phyloP scores from a whole-genome alignment of 1,139 yeast genomes.

The Yamadazyma triangularis region DNA sequence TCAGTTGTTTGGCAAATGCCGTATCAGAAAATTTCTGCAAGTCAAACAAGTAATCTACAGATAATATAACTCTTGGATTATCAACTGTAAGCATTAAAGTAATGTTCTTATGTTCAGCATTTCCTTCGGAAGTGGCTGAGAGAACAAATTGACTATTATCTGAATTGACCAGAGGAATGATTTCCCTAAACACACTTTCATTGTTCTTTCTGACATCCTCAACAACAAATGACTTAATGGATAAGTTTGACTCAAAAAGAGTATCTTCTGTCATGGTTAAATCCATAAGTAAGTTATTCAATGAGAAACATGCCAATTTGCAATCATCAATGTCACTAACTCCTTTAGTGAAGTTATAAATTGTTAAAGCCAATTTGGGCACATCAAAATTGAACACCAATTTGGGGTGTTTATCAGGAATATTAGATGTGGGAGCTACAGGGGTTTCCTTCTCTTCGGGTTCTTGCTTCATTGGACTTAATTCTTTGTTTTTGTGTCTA shows the following conservation, averaged over 20 bases:
- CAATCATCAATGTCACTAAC: conserved; percentile 31
- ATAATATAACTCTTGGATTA: conserved; percentile 75
- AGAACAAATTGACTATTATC: conserved; percentile 72
- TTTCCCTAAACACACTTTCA: conserved; percentile 69
- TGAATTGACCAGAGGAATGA: conserved; percentile 67
- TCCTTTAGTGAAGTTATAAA: conserved; percentile 55
- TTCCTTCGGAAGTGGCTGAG: conserved; percentile 40
- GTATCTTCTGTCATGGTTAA: conserved; percentile 52
- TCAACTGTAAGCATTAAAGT: conserved; percentile 64
- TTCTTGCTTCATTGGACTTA: not conserved
- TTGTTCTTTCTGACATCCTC: conserved; percentile 63
- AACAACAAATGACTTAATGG: conserved; percentile 70
- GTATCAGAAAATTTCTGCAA: conserved; percentile 57
- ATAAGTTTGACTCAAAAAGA: conserved; percentile 56
- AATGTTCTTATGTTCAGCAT: conserved; percentile 36
- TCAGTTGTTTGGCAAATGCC: conserved; percentile 27
- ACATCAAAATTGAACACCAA: conserved; percentile 52
- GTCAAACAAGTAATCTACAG: conserved; percentile 81
- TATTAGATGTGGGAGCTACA: conserved; percentile 16
- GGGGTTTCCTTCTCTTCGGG: not conserved
- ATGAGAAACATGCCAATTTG: conserved; percentile 58
- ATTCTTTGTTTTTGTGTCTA: conserved; percentile 20
- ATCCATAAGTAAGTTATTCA: conserved; percentile 53
- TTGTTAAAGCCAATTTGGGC: conserved; percentile 59
- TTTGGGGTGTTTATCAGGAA: conserved; percentile 21